A percentile compares a stretch with the other conserved stretches of the same genome.
These are phyloP conservation scores for Dichomitus squalens DNA, from an alignment of 1,284 basidiomycete genomes.

Conservation along the genomic window DNA sequence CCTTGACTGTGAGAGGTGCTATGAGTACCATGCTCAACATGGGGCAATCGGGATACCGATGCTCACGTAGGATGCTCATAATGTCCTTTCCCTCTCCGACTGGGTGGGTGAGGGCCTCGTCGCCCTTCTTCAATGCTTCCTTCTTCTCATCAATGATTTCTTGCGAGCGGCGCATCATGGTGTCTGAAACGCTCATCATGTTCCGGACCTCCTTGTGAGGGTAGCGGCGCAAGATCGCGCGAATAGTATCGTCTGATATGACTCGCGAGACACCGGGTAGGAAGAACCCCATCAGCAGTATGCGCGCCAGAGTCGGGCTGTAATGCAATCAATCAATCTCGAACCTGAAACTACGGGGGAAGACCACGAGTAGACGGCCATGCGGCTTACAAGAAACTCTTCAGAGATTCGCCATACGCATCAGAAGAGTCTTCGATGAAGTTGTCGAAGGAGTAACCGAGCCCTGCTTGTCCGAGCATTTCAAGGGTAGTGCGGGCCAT, in stretches of 20 bases:
- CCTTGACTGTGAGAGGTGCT: conserved; percentile 21
- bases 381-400: conserved; percentile 29
- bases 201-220: neutral
- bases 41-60: neutral
- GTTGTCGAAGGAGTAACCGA: conserved; percentile 39
- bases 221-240: neutral
- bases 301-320: conserved; percentile 12
- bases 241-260: conserved; percentile 13
- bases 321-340: neutral
- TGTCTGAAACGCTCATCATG: conserved; percentile 34
- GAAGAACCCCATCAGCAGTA: conserved; percentile 7
- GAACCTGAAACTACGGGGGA: neutral
- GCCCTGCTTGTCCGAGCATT: conserved; percentile 37
- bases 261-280: conserved; percentile 6
- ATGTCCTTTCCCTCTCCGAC: conserved; percentile 44
- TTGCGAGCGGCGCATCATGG: conserved; percentile 39
- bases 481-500: conserved; percentile 38
- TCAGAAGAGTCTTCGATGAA: conserved; percentile 28
- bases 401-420: conserved; percentile 32
- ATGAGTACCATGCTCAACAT: neutral
- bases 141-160: conserved; percentile 45
- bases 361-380: neutral
- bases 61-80: conserved; percentile 42
- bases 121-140: conserved; percentile 28
- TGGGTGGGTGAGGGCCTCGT: conserved; percentile 23